These are phyloP conservation scores for Exophiala bonariae DNA, from an alignment of 2,329 filamentous ascomycete species.

Conservation along the genomic window DNA sequence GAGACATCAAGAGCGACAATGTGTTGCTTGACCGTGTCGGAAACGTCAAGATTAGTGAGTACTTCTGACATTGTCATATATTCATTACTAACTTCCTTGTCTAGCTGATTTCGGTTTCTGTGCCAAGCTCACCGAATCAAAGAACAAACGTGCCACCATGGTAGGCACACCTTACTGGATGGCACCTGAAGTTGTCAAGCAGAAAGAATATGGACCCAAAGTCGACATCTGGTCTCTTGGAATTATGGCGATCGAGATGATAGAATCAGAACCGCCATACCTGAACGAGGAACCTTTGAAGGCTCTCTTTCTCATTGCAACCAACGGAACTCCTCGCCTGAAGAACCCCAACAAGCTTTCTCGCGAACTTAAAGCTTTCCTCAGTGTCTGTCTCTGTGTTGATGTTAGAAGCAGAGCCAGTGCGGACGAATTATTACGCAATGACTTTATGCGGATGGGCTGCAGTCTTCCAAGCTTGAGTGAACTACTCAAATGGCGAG, in stretches of 20 bases:
- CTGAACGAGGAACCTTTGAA: slow-evolving; percentile 97
- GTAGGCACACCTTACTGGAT: slow-evolving; percentile 99
- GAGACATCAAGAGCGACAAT: slow-evolving; percentile 99
- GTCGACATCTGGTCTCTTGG: slow-evolving; percentile 98
- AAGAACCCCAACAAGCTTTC: slow-evolving; percentile 98
- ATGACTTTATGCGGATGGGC: slow-evolving; percentile 92
- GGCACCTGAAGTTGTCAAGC: slow-evolving; percentile 98
- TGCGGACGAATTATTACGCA: slow-evolving; percentile 81
- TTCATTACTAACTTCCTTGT: slow-evolving; percentile 22
- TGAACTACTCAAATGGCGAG: slow-evolving; percentile 74
- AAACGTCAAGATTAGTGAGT: slow-evolving; percentile 95
- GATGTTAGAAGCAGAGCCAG: slow-evolving; percentile 94
- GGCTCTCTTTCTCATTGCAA: slow-evolving; percentile 95
- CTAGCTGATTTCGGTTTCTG: slow-evolving; percentile 98
- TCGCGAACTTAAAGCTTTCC: slow-evolving; percentile 96
- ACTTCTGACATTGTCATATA: neutral
- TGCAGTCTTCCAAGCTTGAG: slow-evolving; percentile 80
- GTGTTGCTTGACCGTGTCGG: slow-evolving; percentile 90
- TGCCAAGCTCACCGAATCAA: slow-evolving; percentile 94
- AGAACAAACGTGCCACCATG: slow-evolving; percentile 98
- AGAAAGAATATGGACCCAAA: slow-evolving; percentile 97
- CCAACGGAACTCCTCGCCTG: slow-evolving; percentile 90
- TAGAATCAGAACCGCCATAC: slow-evolving; percentile 96
- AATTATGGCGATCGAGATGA: slow-evolving; percentile 99
- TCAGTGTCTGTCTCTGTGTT: slow-evolving; percentile 93